These are phyloP conservation scores for Ceriops decandra DNA, from an alignment of 345 rosid genomes.

Conservation along the genomic window DNA sequence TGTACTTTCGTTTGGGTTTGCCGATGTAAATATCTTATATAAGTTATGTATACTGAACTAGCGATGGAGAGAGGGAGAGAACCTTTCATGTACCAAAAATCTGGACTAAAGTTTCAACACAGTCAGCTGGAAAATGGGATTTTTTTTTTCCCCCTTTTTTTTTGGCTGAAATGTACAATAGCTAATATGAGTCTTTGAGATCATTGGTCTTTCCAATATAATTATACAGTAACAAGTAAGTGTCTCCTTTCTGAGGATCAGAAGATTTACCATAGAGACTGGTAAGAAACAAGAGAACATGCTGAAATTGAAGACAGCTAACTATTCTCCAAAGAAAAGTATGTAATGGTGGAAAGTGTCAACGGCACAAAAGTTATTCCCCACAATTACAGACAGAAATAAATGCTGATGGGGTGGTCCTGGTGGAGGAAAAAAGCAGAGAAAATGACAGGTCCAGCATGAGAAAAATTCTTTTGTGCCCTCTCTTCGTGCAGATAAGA, in stretches of 20 bases:
- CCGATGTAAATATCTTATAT: slow-evolving; percentile 29
- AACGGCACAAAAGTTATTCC: not conserved
- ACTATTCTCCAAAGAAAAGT: too few relatives aligned
- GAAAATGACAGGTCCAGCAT: slow-evolving; percentile 6
- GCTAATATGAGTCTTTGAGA: not conserved
- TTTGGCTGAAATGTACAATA: slow-evolving; percentile 1
- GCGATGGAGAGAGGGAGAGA: slow-evolving; percentile 12
- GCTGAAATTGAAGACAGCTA: too few relatives aligned
- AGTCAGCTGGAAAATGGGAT: slow-evolving; percentile 11
- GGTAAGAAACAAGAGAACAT: too few relatives aligned
- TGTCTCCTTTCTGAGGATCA: not conserved
- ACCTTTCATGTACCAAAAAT: slow-evolving; percentile 5
- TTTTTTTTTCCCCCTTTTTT: slow-evolving; percentile 7
- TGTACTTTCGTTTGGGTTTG: slow-evolving; percentile 18
- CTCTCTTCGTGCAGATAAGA: slow-evolving; percentile 18
- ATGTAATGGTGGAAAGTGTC: slow-evolving; percentile 6
- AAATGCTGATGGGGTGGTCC: not conserved
- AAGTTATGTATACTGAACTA: slow-evolving; percentile 25
- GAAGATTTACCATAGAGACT: not conserved
- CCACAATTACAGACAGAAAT: not conserved
- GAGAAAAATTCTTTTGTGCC: not conserved
- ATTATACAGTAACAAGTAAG: too few relatives aligned
- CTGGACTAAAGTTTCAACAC: slow-evolving; percentile 2
- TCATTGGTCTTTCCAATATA: not conserved
- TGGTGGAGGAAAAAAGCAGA: slow-evolving; percentile 7